Evolutionary conservation across 495 filamentous ascomycete species (phyloP).

Genomic region (Neurospora sp.): DNA sequence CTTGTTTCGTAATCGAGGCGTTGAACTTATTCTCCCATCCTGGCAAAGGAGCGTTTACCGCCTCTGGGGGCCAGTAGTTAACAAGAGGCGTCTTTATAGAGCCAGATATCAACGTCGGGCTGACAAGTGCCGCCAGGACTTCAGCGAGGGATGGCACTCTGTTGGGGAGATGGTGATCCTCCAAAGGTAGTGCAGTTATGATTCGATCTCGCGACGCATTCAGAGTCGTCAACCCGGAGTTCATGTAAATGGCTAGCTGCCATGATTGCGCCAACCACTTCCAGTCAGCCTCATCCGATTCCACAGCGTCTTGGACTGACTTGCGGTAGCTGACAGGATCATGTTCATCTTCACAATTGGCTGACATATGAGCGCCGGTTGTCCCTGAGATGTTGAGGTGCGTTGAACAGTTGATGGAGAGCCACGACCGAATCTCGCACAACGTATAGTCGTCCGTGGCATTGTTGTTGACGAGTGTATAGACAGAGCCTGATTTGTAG

Average conservation of each 20-base stretch:
- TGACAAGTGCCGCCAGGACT: slow-evolving; percentile 55
- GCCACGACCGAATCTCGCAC: slow-evolving; percentile 50
- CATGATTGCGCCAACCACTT: slow-evolving; percentile 47
- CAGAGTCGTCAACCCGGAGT: slow-evolving; percentile 47
- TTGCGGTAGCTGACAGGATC: slow-evolving; percentile 43
- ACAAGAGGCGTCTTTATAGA: slow-evolving; percentile 42
- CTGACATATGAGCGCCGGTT: slow-evolving; percentile 41
- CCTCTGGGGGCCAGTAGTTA: slow-evolving; percentile 37
- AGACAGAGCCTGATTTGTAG: slow-evolving; percentile 40
- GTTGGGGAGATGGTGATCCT: slow-evolving; percentile 14
- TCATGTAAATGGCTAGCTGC: slow-evolving; percentile 47
- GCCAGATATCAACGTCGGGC: slow-evolving; percentile 50
- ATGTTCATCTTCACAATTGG: slow-evolving; percentile 46
- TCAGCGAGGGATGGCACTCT: slow-evolving; percentile 54
- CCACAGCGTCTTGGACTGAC: slow-evolving; percentile 25
- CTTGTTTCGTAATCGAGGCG: slow-evolving; percentile 43
- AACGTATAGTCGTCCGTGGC: slow-evolving; percentile 42
- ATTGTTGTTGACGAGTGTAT: slow-evolving; percentile 49
- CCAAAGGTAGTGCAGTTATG: slow-evolving; percentile 43
- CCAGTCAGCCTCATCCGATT: slow-evolving; percentile 40
- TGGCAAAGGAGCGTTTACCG: slow-evolving; percentile 13
- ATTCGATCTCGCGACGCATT: slow-evolving; percentile 54
- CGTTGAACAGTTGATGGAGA: slow-evolving; percentile 52
- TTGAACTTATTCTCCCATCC: slow-evolving; percentile 42
- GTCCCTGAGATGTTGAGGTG: slow-evolving; percentile 47